phyloP scores from a whole-genome alignment of 306 rosid genomes.

The Sesbania bispinosa region DNA sequence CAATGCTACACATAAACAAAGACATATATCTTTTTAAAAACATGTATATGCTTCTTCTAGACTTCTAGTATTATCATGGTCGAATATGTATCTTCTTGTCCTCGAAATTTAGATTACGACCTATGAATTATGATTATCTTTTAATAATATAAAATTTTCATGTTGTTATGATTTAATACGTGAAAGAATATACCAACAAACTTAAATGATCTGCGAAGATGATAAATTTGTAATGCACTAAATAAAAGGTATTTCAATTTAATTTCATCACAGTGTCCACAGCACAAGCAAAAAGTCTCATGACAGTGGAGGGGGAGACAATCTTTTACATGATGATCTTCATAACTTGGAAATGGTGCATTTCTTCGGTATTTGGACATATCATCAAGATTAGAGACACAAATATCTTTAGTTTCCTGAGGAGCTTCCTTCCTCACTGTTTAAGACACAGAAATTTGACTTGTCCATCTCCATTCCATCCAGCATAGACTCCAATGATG shows the following conservation, averaged over 20 bases:
- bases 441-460: not conserved
- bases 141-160: no score
- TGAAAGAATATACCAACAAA: no score
- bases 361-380: not conserved
- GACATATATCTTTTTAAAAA: no score
- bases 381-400: constrained; percentile 14
- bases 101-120: no score
- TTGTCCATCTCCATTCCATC: constrained; percentile 17
- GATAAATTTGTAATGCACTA: no score
- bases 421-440: constrained; percentile 48
- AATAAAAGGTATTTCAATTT: not conserved
- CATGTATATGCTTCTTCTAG: no score
- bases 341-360: constrained; percentile 2
- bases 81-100: no score
- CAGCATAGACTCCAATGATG: constrained; percentile 29
- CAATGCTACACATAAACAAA: no score
- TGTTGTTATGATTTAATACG: no score
- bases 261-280: not conserved
- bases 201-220: no score
- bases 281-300: constrained; percentile 23
- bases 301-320: constrained; percentile 19
- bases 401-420: constrained; percentile 23
- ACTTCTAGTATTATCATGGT: no score
- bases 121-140: no score
- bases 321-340: constrained; percentile 20